These are phyloP conservation scores for Auricularia sp. DNA, from an alignment of 768 basidiomycete species.

Conservation along the genomic window DNA sequence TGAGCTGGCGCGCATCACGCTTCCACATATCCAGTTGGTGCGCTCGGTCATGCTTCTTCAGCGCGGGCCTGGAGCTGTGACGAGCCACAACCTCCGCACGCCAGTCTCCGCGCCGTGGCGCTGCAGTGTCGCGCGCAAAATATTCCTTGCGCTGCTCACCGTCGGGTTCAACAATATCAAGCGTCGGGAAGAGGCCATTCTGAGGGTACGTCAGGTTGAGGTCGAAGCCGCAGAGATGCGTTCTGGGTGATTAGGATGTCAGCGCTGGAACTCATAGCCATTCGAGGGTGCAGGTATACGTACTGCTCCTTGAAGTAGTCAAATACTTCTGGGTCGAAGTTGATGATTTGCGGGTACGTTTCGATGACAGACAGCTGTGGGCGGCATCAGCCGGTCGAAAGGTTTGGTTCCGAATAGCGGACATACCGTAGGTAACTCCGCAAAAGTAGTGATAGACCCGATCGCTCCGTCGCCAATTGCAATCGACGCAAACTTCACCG, in stretches of 20 bases:
- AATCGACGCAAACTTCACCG: slow-evolving; percentile 57
- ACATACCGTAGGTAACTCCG: slow-evolving; percentile 46
- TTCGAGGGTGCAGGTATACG: slow-evolving; percentile 15
- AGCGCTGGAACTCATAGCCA: no score
- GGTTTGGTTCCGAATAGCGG: neutral
- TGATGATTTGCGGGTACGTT: slow-evolving; percentile 70
- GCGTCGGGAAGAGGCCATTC: slow-evolving; percentile 36
- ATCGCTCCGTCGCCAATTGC: slow-evolving; percentile 64
- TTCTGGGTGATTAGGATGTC: slow-evolving; percentile 24
- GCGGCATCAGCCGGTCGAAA: neutral
- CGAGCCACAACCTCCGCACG: neutral
- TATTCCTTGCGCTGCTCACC: slow-evolving; percentile 8
- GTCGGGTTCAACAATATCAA: slow-evolving; percentile 10
- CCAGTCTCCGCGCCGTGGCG: slow-evolving; percentile 19
- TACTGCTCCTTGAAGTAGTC: slow-evolving; percentile 58
- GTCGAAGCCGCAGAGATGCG: slow-evolving; percentile 53
- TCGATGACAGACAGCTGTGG: slow-evolving; percentile 47
- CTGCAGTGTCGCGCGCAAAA: slow-evolving; percentile 3
- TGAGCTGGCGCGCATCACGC: slow-evolving; percentile 32
- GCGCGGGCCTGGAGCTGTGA: neutral
- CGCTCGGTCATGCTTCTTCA: slow-evolving; percentile 4
- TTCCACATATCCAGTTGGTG: slow-evolving; percentile 22
- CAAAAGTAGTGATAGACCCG: slow-evolving; percentile 39
- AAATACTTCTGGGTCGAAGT: slow-evolving; percentile 53
- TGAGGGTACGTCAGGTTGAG: slow-evolving; percentile 67